Conservation (phyloP, 169 alveolate species). For the Babesia ovata region DNA sequence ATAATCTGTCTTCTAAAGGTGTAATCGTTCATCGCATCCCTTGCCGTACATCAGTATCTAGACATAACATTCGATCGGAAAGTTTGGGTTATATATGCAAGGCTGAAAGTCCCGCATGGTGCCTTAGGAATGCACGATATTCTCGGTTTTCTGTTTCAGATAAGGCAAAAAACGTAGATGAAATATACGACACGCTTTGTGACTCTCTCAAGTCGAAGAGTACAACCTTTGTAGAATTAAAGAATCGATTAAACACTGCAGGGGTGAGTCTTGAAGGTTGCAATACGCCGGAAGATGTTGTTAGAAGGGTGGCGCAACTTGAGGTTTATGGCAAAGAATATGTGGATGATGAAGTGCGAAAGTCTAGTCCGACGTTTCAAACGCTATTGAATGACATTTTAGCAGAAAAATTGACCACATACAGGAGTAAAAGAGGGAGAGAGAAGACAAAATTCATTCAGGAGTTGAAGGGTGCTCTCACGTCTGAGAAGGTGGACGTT, state of each 20-base stretch:
- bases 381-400: slow-evolving; percentile 2
- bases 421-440: slow-evolving; percentile 7
- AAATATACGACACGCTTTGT: slow-evolving; percentile 27
- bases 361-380: slow-evolving; percentile 37
- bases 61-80: not conserved
- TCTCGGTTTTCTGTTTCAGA: not conserved
- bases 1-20: not conserved
- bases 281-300: slow-evolving; percentile 63
- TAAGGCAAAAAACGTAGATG: slow-evolving; percentile 27
- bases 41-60: not conserved
- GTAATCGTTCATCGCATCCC: not conserved
- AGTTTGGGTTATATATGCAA: not conserved
- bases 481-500: not conserved
- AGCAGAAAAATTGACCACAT: not conserved
- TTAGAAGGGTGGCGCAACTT: slow-evolving; percentile 57
- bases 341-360: slow-evolving; percentile 27
- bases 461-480: slow-evolving; percentile 6
- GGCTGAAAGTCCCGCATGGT: not conserved
- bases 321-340: slow-evolving; percentile 45
- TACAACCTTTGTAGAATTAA: slow-evolving; percentile 47
- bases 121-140: not conserved
- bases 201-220: slow-evolving; percentile 40
- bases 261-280: slow-evolving; percentile 63
- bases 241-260: slow-evolving; percentile 28
- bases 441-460: slow-evolving; percentile 21